phyloP scores from a whole-genome alignment of 768 basidiomycete species.

The Leucocoprinus sp. region DNA sequence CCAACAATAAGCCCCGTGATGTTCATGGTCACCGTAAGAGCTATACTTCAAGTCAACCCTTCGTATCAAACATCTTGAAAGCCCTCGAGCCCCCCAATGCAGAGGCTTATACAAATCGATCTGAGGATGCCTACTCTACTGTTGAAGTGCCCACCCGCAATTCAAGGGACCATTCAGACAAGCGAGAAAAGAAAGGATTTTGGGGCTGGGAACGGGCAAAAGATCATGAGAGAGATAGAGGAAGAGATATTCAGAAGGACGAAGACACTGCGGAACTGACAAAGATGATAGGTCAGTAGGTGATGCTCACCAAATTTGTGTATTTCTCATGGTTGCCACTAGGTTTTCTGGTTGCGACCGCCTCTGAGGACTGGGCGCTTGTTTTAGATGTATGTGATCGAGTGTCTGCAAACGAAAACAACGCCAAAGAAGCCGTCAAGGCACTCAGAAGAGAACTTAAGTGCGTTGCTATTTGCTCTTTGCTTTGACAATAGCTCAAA shows the following conservation, averaged over 20 bases:
- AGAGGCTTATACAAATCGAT: slow-evolving; percentile 16
- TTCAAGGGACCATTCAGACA: slow-evolving; percentile 23
- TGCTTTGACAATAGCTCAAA: slow-evolving; percentile 6
- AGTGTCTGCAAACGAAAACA: slow-evolving; percentile 59
- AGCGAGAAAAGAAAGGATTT: slow-evolving; percentile 47
- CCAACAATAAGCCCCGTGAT: not conserved
- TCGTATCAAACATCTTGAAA: slow-evolving; percentile 47
- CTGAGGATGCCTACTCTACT: slow-evolving; percentile 22
- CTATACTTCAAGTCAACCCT: slow-evolving; percentile 21
- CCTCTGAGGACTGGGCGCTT: slow-evolving; percentile 75
- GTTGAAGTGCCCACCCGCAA: slow-evolving; percentile 16
- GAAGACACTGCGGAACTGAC: slow-evolving; percentile 52
- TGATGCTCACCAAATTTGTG: not conserved
- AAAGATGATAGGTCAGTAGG: slow-evolving; percentile 56
- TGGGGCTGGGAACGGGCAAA: slow-evolving; percentile 36
- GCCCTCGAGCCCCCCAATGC: slow-evolving; percentile 48
- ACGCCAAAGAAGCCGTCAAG: slow-evolving; percentile 78
- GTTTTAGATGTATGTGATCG: slow-evolving; percentile 84
- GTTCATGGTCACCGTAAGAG: slow-evolving; percentile 15
- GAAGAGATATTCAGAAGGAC: slow-evolving; percentile 20
- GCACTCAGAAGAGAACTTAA: slow-evolving; percentile 84
- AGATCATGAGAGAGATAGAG: slow-evolving; percentile 33
- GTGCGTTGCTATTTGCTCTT: slow-evolving; percentile 24
- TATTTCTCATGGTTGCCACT: not conserved
- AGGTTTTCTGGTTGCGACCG: slow-evolving; percentile 72